These are phyloP conservation scores for Delphinella strobiligena DNA, from an alignment of 2,329 filamentous ascomycete genomes.

Conservation along the genomic window DNA sequence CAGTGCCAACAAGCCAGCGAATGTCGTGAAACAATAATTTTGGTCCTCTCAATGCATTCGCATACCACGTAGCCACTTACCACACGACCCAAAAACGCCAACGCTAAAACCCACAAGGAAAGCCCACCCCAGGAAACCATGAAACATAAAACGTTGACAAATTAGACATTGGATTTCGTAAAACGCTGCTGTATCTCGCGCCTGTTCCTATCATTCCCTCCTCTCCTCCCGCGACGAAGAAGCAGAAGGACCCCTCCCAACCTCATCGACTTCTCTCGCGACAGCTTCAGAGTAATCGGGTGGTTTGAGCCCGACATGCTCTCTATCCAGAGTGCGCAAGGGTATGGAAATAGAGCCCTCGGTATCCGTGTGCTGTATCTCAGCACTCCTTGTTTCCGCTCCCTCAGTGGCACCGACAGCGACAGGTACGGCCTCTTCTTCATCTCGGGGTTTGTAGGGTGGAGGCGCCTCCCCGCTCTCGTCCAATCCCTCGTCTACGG, in stretches of 20 bases:
- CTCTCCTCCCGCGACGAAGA: neutral
- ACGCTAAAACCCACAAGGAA: no score
- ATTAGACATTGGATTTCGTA: no score
- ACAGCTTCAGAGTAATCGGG: slow-evolving; percentile 27
- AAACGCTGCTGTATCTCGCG: no score
- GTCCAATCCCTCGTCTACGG: slow-evolving; percentile 45
- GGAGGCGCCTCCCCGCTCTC: slow-evolving; percentile 54
- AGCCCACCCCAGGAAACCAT: no score
- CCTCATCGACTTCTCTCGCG: neutral
- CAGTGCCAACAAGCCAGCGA: no score
- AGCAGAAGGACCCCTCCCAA: neutral
- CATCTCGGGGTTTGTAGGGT: slow-evolving; percentile 38
- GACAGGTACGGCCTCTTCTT: slow-evolving; percentile 10
- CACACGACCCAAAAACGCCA: no score
- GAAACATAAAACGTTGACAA: no score
- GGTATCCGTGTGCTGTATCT: neutral
- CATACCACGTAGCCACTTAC: no score
- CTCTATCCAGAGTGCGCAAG: slow-evolving; percentile 25
- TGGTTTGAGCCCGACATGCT: slow-evolving; percentile 25
- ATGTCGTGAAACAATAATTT: no score
- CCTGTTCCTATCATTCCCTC: no score
- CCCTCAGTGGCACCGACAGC: slow-evolving; percentile 4
- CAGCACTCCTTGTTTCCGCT: no score
- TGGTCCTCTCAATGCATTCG: no score
- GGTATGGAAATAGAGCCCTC: slow-evolving; percentile 22